Evolutionary conservation across 2,329 filamentous ascomycete species (phyloP).

Genomic region (Dactylellina leptospora): DNA sequence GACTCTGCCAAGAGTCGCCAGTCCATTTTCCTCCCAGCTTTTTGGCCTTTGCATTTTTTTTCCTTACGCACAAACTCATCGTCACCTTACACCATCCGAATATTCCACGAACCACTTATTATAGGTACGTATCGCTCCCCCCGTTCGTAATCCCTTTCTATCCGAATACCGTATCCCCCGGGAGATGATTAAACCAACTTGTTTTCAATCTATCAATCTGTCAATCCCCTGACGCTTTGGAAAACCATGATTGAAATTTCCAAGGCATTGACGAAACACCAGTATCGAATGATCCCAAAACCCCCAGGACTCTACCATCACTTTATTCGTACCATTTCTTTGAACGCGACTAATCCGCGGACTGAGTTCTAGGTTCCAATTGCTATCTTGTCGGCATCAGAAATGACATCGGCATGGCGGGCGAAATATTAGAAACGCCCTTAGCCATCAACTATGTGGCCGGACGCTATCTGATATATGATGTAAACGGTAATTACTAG

Average conservation of each 20-base stretch:
- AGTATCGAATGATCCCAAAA: slow-evolving; percentile 52
- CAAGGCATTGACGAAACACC: slow-evolving; percentile 41
- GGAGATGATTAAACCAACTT: slow-evolving; percentile 52
- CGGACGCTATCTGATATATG: slow-evolving; percentile 87
- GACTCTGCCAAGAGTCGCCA: no score
- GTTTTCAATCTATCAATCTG: slow-evolving; percentile 52
- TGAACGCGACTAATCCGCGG: background rate
- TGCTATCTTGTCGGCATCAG: background rate
- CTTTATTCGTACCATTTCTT: no score
- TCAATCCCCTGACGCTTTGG: slow-evolving; percentile 49
- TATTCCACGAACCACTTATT: no score
- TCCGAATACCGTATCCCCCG: background rate
- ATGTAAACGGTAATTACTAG: slow-evolving; percentile 78
- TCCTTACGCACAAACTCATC: background rate
- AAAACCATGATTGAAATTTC: slow-evolving; percentile 49
- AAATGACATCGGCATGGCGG: slow-evolving; percentile 47
- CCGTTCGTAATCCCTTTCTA: background rate
- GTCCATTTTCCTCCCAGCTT: no score
- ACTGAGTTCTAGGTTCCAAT: background rate
- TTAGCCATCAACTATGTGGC: slow-evolving; percentile 82
- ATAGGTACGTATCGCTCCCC: no score
- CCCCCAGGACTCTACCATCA: no score
- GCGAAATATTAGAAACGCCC: slow-evolving; percentile 63
- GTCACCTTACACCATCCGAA: no score
- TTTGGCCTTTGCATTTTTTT: background rate